Evolutionary conservation across 2,329 filamentous ascomycete species (phyloP), one percentile per base, ranked within the genome.

Genomic region (Aspergillus melleus): DNA sequence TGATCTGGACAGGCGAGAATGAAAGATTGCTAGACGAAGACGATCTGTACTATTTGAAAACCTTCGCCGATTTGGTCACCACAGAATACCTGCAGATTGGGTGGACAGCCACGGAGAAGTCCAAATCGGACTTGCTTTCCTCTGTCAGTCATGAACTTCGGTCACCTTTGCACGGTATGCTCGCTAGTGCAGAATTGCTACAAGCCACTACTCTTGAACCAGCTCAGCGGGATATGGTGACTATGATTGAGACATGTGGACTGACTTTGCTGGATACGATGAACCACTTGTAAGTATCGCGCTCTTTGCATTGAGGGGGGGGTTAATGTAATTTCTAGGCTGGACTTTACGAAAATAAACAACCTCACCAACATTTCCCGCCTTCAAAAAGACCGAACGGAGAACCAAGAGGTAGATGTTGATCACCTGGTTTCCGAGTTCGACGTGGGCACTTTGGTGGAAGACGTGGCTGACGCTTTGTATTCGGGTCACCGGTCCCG

Each of bases 81-180:
- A 72, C 74, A 1, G 72, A 76, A 47, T 69, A 75, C 16, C 69
- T 71, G 12, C 69, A 74, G 11, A 62, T 74, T 12, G 68, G 76
- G n/a, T 72, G 72, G 60, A 67, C 56, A 3, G 64, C 70, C 2
- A 70, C 68, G 1, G 80, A 83, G 42, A 76, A 77, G 54, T 77
- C 80, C 10, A 85, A 85, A 60, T 77, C 78, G 0, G 81, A 83
- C 12, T 82, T 85, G 49, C 77, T 85, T 16, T 79, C 79, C 0
- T 80, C 78, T 0, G 81, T 85, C 26, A 81, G 77, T 29, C 83
- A 85, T 63, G 83, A 85, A 61, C 71, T 85, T 8, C 73, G 81
- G 4, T 79, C 70, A 39, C 83, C 76, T 22, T 70, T 79, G 42
- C 83, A 80, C 55, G 81, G 79, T 29, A 77, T 80, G 36, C 70